These are phyloP conservation scores for Cucurbita moschata DNA, from an alignment of 306 rosid species.

Conservation along the genomic window DNA sequence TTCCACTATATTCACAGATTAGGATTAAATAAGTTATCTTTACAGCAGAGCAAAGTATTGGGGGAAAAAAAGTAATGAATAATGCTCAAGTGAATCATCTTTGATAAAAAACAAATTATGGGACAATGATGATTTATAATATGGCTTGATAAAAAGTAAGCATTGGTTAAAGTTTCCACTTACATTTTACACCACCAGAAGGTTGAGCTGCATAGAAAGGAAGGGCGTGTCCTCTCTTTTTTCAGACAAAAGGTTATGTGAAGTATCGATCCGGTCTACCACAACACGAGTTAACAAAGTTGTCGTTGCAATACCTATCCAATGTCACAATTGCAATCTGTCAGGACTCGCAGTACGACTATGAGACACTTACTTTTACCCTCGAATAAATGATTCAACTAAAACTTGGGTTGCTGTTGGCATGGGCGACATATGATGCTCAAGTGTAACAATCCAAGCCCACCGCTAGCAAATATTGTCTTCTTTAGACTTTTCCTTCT, in stretches of 20 bases:
- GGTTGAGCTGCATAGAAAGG: neutral
- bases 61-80: neutral
- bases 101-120: neutral
- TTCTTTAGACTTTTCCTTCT: no score
- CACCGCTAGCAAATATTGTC: no score
- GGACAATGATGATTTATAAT: neutral
- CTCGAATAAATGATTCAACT: no score
- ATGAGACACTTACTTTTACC: no score
- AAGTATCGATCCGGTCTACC: neutral
- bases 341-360: no score
- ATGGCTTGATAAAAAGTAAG: neutral
- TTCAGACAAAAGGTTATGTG: neutral
- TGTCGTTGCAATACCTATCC: neutral
- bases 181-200: neutral
- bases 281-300: neutral
- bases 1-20: neutral
- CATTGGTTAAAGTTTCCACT: neutral
- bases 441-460: no score
- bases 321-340: neutral
- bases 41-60: neutral
- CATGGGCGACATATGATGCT: no score
- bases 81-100: neutral
- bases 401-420: no score
- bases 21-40: neutral
- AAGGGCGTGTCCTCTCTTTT: neutral